Evolutionary conservation across 148 eudicot genomes (phyloP).

Genomic region (Tetragonia tetragonoides): DNA sequence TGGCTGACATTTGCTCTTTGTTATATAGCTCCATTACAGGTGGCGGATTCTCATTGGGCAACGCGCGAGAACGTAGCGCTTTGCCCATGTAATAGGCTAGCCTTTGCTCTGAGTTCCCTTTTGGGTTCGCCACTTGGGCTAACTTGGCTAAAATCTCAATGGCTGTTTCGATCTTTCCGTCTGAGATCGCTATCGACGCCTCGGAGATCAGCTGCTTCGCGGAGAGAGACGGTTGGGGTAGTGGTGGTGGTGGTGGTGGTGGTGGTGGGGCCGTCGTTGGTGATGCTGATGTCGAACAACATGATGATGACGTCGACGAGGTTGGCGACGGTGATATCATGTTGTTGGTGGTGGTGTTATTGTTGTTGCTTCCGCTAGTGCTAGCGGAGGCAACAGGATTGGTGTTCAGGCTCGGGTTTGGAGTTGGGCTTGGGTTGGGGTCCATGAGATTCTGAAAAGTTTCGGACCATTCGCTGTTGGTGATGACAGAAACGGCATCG

Average conservation of each 20-base stretch:
- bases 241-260: slow-evolving; percentile 10
- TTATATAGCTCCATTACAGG: slow-evolving; percentile 38
- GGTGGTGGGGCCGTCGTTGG: slow-evolving; percentile 26
- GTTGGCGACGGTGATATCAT: slow-evolving; percentile 64
- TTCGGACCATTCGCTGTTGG: slow-evolving; percentile 87
- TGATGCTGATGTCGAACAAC: slow-evolving; percentile 55
- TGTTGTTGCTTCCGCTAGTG: slow-evolving; percentile 17
- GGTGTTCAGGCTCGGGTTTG: slow-evolving; percentile 11
- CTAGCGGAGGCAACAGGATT: slow-evolving; percentile 11
- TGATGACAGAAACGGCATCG: slow-evolving; percentile 60
- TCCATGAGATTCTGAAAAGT: slow-evolving; percentile 56
- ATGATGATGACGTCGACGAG: slow-evolving; percentile 70
- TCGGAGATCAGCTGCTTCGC: slow-evolving; percentile 52
- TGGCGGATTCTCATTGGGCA: slow-evolving; percentile 29
- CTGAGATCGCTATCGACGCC: slow-evolving; percentile 63
- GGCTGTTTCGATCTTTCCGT: slow-evolving; percentile 43
- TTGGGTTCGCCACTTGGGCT: slow-evolving; percentile 32
- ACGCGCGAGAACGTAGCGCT: slow-evolving; percentile 64
- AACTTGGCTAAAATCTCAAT: slow-evolving; percentile 49
- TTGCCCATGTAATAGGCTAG: slow-evolving; percentile 41
- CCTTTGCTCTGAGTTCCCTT: slow-evolving; percentile 64
- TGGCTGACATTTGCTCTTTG: slow-evolving; percentile 43
- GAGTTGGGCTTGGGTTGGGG: slow-evolving; percentile 17
- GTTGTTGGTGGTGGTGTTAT: slow-evolving; percentile 4
- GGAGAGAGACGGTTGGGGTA: slow-evolving; percentile 10